Conservation (phyloP, 129 eudicot species). For the Smallanthus sonchifolius region DNA sequence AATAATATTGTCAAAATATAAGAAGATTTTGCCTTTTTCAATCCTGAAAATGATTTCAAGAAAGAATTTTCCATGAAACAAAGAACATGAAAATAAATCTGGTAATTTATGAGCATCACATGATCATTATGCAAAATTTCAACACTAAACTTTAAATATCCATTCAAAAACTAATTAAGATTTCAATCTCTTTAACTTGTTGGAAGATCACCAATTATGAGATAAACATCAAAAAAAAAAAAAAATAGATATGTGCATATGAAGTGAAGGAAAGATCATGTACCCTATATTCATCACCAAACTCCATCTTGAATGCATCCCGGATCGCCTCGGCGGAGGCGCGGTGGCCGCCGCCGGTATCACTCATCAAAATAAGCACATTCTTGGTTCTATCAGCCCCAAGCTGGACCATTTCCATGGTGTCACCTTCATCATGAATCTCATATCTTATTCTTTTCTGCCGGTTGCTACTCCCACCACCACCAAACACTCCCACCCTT, state of each 20-base stretch:
- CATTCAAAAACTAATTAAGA: neutral
- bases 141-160: neutral
- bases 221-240: no score
- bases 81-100: neutral
- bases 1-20: no score
- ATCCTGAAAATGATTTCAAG: neutral
- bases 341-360: conserved; percentile 92
- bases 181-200: no score
- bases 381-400: conserved; percentile 84
- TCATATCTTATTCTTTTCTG: conserved; percentile 42
- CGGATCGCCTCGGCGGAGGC: conserved; percentile 95
- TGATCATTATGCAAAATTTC: neutral
- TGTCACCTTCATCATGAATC: conserved; percentile 43
- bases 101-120: neutral
- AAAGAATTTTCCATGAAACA: neutral
- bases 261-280: neutral
- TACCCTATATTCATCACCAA: conserved; percentile 82
- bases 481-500: conserved; percentile 61
- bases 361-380: conserved; percentile 90
- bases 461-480: conserved; percentile 14
- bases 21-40: neutral
- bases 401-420: conserved; percentile 79
- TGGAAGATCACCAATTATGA: neutral
- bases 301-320: conserved; percentile 81
- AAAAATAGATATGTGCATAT: neutral